Base-by-base conservation (phyloP, 768 basidiomycete genomes). In the Nidularia sp. region DNA sequence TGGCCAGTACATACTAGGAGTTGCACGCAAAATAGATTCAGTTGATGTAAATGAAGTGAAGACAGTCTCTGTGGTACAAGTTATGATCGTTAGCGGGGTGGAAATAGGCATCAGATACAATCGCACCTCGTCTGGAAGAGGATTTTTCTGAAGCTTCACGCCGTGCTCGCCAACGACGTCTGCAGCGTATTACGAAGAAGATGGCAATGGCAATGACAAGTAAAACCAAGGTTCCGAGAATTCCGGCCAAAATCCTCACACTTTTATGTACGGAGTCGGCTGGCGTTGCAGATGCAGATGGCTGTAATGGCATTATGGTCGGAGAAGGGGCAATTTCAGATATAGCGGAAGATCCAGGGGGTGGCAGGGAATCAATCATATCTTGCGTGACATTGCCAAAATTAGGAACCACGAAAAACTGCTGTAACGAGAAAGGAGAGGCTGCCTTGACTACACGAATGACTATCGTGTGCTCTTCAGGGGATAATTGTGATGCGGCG, bases 401-500 rank as follows among this genome's bases (percentile, higher is more conserved):
- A 29, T 46, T 56, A 1, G 74, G 70, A 35, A 64, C 61, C 5
- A 79, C 59, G 53, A 72, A 68, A 52, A 78, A 72, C 31, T 64
- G 64, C 32, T 73, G 66, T 10, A 81, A 51, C 3, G 66, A 73
- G 52, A 68, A 81, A 5, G 76, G 75, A 1, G 70, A 61, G 31
- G 53, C 54, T 2, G 67, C 59, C 9, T 57, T 54, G 1, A 69
- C 67, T 15, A 79, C 64, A 48, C 72, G 69, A 54, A 81, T 71
- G 5, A 58, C 56, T 31, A 81, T 56, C 5, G 54, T 58, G 59
- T 81, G 77, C 50, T 67, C 62, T 6, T 55, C 29, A 12, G 59
- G 50, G 5, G 66, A 56, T 10, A 72, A 57, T 4, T 60, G 48
- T 9, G 57, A 45, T 22, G 70, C 64, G 5, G 67, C 62, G 59